Conservation (phyloP, 495 filamentous ascomycete species). For the Geopyxis carbonaria region DNA sequence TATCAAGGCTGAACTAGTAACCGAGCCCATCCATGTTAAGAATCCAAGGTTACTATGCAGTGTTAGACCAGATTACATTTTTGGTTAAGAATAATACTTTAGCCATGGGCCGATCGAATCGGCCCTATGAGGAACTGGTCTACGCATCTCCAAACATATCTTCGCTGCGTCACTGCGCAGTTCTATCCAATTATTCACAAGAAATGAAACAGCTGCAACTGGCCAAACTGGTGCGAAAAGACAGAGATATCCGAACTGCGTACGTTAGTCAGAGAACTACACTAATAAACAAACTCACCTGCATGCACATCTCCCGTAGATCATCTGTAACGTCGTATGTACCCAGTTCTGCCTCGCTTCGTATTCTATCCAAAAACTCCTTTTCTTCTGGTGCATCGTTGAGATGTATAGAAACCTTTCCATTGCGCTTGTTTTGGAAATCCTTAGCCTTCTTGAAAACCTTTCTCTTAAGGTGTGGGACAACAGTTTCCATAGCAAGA, state of each 20-base stretch:
- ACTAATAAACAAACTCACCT: slow-evolving; percentile 35
- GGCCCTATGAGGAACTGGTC: slow-evolving; percentile 69
- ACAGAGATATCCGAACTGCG: slow-evolving; percentile 58
- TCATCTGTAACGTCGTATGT: slow-evolving; percentile 79
- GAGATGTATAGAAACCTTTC: slow-evolving; percentile 24
- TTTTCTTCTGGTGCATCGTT: slow-evolving; percentile 56
- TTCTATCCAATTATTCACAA: slow-evolving; percentile 94
- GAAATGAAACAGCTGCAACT: slow-evolving; percentile 68
- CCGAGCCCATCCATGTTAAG: slow-evolving; percentile 76
- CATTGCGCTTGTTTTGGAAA: slow-evolving; percentile 39
- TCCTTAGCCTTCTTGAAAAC: slow-evolving; percentile 57
- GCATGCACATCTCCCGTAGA: slow-evolving; percentile 86
- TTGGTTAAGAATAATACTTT: slow-evolving; percentile 32
- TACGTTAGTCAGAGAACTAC: not conserved
- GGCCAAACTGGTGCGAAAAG: slow-evolving; percentile 92
- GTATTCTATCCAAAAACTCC: slow-evolving; percentile 60
- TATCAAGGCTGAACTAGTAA: slow-evolving; percentile 67
- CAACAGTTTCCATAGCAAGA: slow-evolving; percentile 67
- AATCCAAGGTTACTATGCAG: slow-evolving; percentile 68
- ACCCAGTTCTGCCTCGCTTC: slow-evolving; percentile 70
- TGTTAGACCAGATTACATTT: not conserved
- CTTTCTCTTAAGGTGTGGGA: slow-evolving; percentile 67
- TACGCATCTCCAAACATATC: slow-evolving; percentile 75
- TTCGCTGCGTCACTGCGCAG: slow-evolving; percentile 86
- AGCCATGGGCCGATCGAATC: slow-evolving; percentile 96